Conservation (phyloP, 345 rosid genomes). For the Arabis hirsuta region DNA sequence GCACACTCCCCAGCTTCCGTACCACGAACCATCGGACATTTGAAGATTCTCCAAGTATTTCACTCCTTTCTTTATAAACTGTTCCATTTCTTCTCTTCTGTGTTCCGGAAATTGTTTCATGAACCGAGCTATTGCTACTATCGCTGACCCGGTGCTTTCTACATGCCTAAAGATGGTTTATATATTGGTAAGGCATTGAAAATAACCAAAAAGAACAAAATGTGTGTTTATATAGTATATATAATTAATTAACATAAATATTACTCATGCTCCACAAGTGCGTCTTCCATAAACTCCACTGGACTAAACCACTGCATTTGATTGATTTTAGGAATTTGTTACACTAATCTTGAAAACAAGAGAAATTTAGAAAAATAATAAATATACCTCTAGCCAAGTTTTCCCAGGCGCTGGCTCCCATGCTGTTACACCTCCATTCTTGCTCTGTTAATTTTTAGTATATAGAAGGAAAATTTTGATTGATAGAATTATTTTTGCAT, state of each 20-base stretch:
- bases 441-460: no score
- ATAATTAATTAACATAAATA: background rate
- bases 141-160: conserved; percentile 56
- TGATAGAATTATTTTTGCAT: no score
- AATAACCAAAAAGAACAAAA: background rate
- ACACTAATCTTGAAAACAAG: no score
- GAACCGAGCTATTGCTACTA: conserved; percentile 45
- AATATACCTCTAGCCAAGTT: conserved; percentile 9
- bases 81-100: conserved; percentile 53
- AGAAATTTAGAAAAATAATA: no score
- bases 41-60: conserved; percentile 51
- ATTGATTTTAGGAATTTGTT: no score
- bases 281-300: conserved; percentile 7
- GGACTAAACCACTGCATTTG: conserved; percentile 5
- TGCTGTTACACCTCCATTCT: conserved; percentile 8
- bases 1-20: no score
- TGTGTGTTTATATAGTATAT: no score
- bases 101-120: conserved; percentile 52
- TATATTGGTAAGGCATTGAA: background rate
- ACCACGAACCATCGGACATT: conserved; percentile 58
- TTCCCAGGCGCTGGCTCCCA: conserved; percentile 11
- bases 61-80: conserved; percentile 47
- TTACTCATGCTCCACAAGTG: background rate
- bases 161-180: conserved; percentile 31
- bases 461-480: no score